Base-by-base conservation (phyloP, 2,329 filamentous ascomycete genomes). In the Exophiala phaeomuriformis region DNA sequence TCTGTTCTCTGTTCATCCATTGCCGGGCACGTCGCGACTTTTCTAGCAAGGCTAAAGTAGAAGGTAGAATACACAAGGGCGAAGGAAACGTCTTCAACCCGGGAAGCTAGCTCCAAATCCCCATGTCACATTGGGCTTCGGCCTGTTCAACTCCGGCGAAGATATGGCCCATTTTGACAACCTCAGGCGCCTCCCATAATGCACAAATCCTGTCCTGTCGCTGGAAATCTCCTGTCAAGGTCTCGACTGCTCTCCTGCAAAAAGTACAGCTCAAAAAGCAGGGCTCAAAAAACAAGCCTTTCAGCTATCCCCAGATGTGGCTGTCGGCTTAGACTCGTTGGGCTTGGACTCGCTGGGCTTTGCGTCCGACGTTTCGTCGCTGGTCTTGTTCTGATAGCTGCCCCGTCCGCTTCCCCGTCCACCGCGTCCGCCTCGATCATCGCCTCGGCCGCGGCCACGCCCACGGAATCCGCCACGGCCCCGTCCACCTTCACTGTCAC, bases 401-500 rank as follows among this genome's bases (percentile, higher is more conserved):
- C 82, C 77, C 56, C 82, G 80, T 44, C 83, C 79, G 35, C 80
- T 76, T 43, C 77, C 74, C 28, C 77, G 72, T 9, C 77, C 73
- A 12, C 80, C 77, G 8, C 80, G 74, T 32, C 73, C 75, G 10
- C 81, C 81, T 44, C 81, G 71, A 47, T 77, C 77, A 58, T 75
- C 72, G 55, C 79, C 75, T 57, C 78, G 72, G 56, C 76, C 73
- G 58, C 79, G 74, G 56, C 77, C 84, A 66, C 83, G 85, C 51
- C 72, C 72, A 60, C 79, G 74, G 63, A 79, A 75, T 19, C 74
- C 73, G 36, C 75, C 75, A 44, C 78, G 77, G 30, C 77, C 78
- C 50, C 80, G 78, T 55, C 88, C 85, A 59, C 77, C 76, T 65
- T 90, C 87, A 62, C 85, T 87, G 66, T 85, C 83, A 56, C 84